Conservation (phyloP, 148 eudicot genomes). For the Amaranthus cruentus region DNA sequence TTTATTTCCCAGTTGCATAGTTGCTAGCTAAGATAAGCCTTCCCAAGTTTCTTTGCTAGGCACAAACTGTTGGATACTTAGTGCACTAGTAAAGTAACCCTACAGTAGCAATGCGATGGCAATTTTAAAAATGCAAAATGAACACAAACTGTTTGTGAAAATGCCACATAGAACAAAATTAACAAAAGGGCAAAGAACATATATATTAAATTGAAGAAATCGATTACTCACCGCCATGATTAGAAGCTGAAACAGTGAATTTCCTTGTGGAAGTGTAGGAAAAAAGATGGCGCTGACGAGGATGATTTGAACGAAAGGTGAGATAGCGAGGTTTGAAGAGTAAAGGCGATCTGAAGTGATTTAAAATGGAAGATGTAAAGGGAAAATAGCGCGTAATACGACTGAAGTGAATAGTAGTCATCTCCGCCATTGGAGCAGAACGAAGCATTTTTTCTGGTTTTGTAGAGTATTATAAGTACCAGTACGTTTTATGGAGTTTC, state of each 20-base stretch:
- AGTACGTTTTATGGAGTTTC: neutral
- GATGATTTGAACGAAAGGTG: slow-evolving; percentile 24
- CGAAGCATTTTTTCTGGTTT: neutral
- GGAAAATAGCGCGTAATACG: slow-evolving; percentile 34
- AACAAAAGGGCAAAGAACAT: neutral
- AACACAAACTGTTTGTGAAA: slow-evolving; percentile 22
- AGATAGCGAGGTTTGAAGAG: slow-evolving; percentile 22
- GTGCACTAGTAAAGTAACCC: neutral
- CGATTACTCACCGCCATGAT: slow-evolving; percentile 20
- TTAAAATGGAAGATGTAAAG: slow-evolving; percentile 18
- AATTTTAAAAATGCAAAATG: neutral
- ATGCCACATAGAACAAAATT: slow-evolving; percentile 15
- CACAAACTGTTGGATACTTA: neutral
- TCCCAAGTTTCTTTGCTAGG: neutral
- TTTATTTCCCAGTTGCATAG: no score
- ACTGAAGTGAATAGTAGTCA: slow-evolving; percentile 24
- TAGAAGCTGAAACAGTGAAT: slow-evolving; percentile 28
- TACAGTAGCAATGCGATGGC: neutral
- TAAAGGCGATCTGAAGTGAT: slow-evolving; percentile 22
- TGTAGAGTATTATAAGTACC: no score
- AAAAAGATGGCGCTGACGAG: slow-evolving; percentile 9
- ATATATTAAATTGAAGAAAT: neutral
- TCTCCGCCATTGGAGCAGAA: slow-evolving; percentile 25
- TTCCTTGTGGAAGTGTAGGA: slow-evolving; percentile 14
- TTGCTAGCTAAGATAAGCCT: no score